Conservation (phyloP, 495 filamentous ascomycete species). For the Durotheca rogersii region DNA sequence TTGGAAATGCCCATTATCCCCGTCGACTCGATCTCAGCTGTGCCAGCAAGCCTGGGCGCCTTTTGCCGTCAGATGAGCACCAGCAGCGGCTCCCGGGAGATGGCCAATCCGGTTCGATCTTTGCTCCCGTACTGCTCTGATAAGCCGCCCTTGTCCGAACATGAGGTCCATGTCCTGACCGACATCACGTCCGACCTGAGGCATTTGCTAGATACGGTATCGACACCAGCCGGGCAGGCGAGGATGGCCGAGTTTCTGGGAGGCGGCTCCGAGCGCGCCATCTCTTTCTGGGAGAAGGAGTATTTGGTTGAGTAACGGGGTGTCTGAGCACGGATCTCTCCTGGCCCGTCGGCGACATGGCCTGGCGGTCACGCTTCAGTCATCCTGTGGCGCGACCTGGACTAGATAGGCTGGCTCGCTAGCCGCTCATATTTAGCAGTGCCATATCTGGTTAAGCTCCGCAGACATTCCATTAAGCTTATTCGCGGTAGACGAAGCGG, state of each 20-base stretch:
- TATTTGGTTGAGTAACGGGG: constrained; percentile 32
- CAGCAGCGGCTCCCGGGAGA: constrained; percentile 6
- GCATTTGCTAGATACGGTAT: constrained; percentile 46
- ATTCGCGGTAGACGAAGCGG: too few relatives aligned
- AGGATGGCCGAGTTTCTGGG: constrained; percentile 43
- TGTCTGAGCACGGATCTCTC: neutral
- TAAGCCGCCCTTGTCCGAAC: constrained; percentile 39
- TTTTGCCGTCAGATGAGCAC: constrained; percentile 32
- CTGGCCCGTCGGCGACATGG: neutral
- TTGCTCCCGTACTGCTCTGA: constrained; percentile 52
- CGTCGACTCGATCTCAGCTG: constrained; percentile 28
- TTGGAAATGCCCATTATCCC: constrained; percentile 41
- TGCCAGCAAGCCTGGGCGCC: constrained; percentile 30
- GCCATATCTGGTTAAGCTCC: constrained; percentile 8
- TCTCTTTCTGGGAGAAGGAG: constrained; percentile 54
- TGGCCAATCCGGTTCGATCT: constrained; percentile 24
- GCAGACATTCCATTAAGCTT: too few relatives aligned
- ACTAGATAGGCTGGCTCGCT: neutral
- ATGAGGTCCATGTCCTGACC: constrained; percentile 50
- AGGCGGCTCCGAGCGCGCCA: constrained; percentile 32
- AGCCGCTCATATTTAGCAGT: constrained; percentile 18
- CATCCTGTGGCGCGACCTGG: neutral
- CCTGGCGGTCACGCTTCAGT: neutral
- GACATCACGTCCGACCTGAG: constrained; percentile 50
- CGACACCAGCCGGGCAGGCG: constrained; percentile 36